Conservation (phyloP, 371 early-diverging fungal species). For the Sporodiniella umbellata region DNA sequence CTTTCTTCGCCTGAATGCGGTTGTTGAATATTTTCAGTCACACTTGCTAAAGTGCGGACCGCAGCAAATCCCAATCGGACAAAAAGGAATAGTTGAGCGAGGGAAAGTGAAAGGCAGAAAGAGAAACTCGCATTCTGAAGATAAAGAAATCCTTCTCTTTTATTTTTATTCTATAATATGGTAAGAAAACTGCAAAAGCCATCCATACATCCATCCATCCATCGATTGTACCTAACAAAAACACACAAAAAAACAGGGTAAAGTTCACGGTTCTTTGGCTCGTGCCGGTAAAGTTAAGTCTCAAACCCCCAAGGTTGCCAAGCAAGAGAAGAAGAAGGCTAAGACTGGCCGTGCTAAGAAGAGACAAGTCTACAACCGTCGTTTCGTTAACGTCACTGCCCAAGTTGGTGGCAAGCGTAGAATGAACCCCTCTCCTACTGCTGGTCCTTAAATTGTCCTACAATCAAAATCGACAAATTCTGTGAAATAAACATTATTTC, state of each 20-base stretch:
- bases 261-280: slow-evolving; percentile 99
- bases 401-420: slow-evolving; percentile 87
- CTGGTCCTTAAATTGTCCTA: slow-evolving; percentile 39
- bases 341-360: slow-evolving; percentile 97
- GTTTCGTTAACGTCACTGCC: slow-evolving; percentile 93
- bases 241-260: slow-evolving; percentile 69
- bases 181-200: slow-evolving; percentile 18
- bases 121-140: neutral
- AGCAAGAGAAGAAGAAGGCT: slow-evolving; percentile 96
- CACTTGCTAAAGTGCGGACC: no score
- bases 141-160: slow-evolving; percentile 15
- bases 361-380: slow-evolving; percentile 96
- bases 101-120: neutral
- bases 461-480: no score
- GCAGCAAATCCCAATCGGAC: neutral
- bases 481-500: neutral
- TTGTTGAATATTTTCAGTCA: neutral
- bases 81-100: neutral
- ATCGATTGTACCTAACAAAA: no score
- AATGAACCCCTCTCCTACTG: slow-evolving; percentile 73
- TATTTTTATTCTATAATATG: slow-evolving; percentile 28
- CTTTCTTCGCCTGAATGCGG: neutral
- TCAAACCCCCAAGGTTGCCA: slow-evolving; percentile 99
- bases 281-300: slow-evolving; percentile 99
- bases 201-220: neutral